These are phyloP conservation scores for Xylariaceae sp. DNA, from an alignment of 2,329 filamentous ascomycete species.

Conservation along the genomic window DNA sequence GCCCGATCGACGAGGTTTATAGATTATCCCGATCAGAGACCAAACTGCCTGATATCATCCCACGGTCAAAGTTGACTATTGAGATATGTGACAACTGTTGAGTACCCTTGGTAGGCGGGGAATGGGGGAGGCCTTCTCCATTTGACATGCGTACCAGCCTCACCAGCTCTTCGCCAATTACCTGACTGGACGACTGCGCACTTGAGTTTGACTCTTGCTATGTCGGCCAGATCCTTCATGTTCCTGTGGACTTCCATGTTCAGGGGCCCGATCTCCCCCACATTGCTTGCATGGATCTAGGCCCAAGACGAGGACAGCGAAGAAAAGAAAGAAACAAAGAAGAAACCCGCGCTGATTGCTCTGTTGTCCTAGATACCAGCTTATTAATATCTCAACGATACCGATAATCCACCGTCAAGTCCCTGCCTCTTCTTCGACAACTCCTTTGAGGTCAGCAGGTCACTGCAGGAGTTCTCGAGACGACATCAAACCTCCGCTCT, in stretches of 20 bases:
- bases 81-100: no score
- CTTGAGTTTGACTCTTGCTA: no score
- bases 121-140: no score
- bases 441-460: slow-evolving; percentile 81
- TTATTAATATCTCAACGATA: slow-evolving; percentile 31
- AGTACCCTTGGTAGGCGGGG: no score
- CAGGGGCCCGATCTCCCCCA: not conserved
- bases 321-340: not conserved
- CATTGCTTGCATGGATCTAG: slow-evolving; percentile 6
- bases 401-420: slow-evolving; percentile 27
- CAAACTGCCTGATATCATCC: no score
- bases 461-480: slow-evolving; percentile 66
- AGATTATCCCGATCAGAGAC: no score
- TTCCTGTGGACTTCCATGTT: not conserved
- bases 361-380: slow-evolving; percentile 17
- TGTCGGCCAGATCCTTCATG: not conserved
- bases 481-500: slow-evolving; percentile 37
- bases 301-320: not conserved
- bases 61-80: no score
- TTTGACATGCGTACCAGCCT: no score
- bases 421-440: slow-evolving; percentile 33
- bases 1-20: no score
- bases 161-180: no score
- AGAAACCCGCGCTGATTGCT: slow-evolving; percentile 6
- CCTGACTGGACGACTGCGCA: no score